Conservation (phyloP, 306 rosid species). For the Acacia acuminata region DNA sequence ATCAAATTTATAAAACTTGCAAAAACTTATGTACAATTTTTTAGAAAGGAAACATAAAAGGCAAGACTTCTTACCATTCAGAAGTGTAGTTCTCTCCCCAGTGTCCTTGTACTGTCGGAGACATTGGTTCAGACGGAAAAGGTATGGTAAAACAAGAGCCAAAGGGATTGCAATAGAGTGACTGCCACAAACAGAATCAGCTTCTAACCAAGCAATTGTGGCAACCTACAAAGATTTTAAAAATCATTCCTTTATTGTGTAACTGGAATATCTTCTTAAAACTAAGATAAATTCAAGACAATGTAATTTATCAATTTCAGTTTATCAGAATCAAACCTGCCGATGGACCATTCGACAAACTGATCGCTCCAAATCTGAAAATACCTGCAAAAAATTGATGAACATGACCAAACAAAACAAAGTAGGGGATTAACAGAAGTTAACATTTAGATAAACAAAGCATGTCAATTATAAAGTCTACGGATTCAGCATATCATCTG, state of each 20-base stretch:
- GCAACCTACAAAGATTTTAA: constrained; percentile 74
- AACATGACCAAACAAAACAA: constrained; percentile 20
- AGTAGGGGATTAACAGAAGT: constrained; percentile 7
- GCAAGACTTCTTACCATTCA: constrained; percentile 72
- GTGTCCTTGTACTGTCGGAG: constrained; percentile 95
- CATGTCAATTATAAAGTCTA: constrained; percentile 27
- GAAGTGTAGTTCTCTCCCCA: constrained; percentile 76
- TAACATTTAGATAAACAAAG: constrained; percentile 26
- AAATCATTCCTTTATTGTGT: constrained; percentile 29
- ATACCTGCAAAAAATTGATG: constrained; percentile 60
- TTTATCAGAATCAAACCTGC: constrained; percentile 64
- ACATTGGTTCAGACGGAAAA: constrained; percentile 94
- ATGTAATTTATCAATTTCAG: constrained; percentile 19
- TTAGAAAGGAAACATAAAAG: neutral
- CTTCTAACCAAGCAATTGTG: constrained; percentile 99
- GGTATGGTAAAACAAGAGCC: constrained; percentile 94
- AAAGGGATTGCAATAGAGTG: constrained; percentile 86
- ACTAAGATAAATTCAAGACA: constrained; percentile 12
- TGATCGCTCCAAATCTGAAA: constrained; percentile 95
- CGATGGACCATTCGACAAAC: constrained; percentile 96
- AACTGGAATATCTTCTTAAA: constrained; percentile 30
- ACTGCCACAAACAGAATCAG: constrained; percentile 94
- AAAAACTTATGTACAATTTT: constrained; percentile 10
- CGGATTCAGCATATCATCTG: neutral
- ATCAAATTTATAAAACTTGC: constrained; percentile 13